Percentiles rank a stretch among this genome's conserved stretches.
phyloP scores from a whole-genome alignment of 306 rosid genomes.

The Abrus pulchellus region DNA sequence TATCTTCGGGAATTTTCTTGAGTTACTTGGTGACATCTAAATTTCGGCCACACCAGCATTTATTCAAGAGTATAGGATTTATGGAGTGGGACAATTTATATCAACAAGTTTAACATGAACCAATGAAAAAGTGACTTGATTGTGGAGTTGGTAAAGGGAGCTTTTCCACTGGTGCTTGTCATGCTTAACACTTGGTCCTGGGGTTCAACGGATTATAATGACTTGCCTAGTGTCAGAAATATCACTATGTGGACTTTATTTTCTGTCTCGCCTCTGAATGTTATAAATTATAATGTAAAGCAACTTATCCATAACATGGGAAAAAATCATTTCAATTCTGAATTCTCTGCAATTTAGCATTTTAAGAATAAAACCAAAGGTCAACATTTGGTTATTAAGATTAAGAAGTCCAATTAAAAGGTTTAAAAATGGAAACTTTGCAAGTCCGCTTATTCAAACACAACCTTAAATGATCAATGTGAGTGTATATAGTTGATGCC shows the following conservation, averaged over 20 bases:
- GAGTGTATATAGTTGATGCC: too few relatives aligned
- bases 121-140: slow-evolving; percentile 39
- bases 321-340: neutral
- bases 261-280: neutral
- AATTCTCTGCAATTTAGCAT: slow-evolving; percentile 1
- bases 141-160: slow-evolving; percentile 39
- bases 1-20: slow-evolving; percentile 20
- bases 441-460: neutral
- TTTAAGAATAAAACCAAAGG: neutral
- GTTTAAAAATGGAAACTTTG: neutral
- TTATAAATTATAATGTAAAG: neutral
- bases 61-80: slow-evolving; percentile 31
- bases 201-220: slow-evolving; percentile 44
- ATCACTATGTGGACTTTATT: slow-evolving; percentile 16
- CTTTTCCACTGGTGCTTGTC: slow-evolving; percentile 33
- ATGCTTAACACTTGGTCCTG: slow-evolving; percentile 16
- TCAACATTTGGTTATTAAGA: neutral
- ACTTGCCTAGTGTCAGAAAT: slow-evolving; percentile 27
- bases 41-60: slow-evolving; percentile 34
- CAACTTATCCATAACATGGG: neutral
- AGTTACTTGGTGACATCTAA: slow-evolving; percentile 36
- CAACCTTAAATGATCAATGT: too few relatives aligned
- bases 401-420: neutral
- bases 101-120: slow-evolving; percentile 31
- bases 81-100: slow-evolving; percentile 35